Percentiles rank a stretch among this genome's conserved stretches.
Conservation (phyloP, 768 basidiomycete genomes). For the Cyclocybe aegerita region DNA sequence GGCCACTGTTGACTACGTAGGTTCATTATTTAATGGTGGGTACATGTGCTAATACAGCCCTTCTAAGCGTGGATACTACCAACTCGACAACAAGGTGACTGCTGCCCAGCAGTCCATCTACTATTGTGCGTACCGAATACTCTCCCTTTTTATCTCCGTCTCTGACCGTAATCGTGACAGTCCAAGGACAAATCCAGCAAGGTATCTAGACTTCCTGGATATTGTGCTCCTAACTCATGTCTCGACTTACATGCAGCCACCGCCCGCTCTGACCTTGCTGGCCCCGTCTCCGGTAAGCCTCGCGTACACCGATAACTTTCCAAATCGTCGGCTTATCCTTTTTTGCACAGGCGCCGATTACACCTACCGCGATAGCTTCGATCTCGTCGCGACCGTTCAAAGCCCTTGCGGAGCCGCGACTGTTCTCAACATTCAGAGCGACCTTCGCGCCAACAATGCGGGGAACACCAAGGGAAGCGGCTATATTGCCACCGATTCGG, state of each 20-base stretch:
- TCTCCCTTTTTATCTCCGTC: not conserved
- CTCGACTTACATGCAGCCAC: slow-evolving; percentile 9
- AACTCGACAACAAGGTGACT: slow-evolving; percentile 22
- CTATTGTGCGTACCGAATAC: slow-evolving; percentile 16
- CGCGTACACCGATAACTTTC: not conserved
- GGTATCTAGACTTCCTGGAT: slow-evolving; percentile 5
- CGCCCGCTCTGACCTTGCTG: slow-evolving; percentile 19
- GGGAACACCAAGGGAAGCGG: slow-evolving; percentile 21
- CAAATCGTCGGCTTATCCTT: not conserved
- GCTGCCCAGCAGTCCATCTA: slow-evolving; percentile 24
- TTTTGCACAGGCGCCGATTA: slow-evolving; percentile 17
- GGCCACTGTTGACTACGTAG: slow-evolving; percentile 23
- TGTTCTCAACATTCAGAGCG: slow-evolving; percentile 22
- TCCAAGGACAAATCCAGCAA: slow-evolving; percentile 23
- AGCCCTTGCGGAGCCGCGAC: slow-evolving; percentile 22
- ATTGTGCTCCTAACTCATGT: not conserved
- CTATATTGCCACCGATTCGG: slow-evolving; percentile 23
- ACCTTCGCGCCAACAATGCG: slow-evolving; percentile 21
- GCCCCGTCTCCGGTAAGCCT: slow-evolving; percentile 16
- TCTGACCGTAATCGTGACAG: slow-evolving; percentile 4
- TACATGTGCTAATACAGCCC: not conserved
- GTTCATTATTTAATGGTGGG: not conserved
- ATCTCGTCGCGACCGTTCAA: slow-evolving; percentile 20
- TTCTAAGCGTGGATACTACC: slow-evolving; percentile 23
- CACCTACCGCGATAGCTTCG: slow-evolving; percentile 23